Conservation (phyloP, 2,329 filamentous ascomycete genomes). For the Boeremia exigua region DNA sequence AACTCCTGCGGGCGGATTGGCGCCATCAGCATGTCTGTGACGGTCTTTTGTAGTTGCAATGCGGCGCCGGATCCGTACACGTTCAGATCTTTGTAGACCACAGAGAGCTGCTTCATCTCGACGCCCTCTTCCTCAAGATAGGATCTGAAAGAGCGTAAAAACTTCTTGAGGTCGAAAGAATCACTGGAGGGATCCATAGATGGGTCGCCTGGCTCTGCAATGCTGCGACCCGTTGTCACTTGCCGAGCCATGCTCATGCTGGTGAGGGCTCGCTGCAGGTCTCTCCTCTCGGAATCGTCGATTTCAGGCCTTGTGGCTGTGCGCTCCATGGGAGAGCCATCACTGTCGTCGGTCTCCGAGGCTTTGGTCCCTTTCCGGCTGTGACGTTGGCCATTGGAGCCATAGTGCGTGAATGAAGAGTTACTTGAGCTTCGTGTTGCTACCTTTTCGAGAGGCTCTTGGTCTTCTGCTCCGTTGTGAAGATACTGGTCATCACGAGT, state of each 20-base stretch:
- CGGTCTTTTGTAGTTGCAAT: slow-evolving; percentile 72
- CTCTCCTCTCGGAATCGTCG: slow-evolving; percentile 31
- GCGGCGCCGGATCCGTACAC: slow-evolving; percentile 72
- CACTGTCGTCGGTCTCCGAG: slow-evolving; percentile 11
- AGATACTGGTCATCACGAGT: not conserved
- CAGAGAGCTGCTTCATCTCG: slow-evolving; percentile 60
- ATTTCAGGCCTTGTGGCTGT: slow-evolving; percentile 29
- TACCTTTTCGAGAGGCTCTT: slow-evolving; percentile 17
- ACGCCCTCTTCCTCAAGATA: slow-evolving; percentile 63
- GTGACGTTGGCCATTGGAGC: slow-evolving; percentile 13
- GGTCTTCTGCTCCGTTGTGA: slow-evolving; percentile 17
- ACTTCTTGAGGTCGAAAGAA: slow-evolving; percentile 62
- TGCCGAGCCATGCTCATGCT: slow-evolving; percentile 31
- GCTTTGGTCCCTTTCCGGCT: slow-evolving; percentile 12
- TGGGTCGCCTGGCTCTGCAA: slow-evolving; percentile 50
- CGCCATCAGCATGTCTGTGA: slow-evolving; percentile 63
- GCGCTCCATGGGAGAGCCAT: slow-evolving; percentile 19
- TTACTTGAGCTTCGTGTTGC: slow-evolving; percentile 22
- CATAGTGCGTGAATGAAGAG: slow-evolving; percentile 29
- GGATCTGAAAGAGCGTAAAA: slow-evolving; percentile 57
- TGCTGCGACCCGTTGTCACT: slow-evolving; percentile 25
- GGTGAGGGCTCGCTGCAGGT: slow-evolving; percentile 34
- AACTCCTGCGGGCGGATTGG: slow-evolving; percentile 65
- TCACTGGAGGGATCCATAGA: slow-evolving; percentile 59
- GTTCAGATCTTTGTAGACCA: slow-evolving; percentile 69